These are phyloP conservation scores for Alternaria sp. DNA, from an alignment of 2,329 filamentous ascomycete genomes.

Conservation along the genomic window DNA sequence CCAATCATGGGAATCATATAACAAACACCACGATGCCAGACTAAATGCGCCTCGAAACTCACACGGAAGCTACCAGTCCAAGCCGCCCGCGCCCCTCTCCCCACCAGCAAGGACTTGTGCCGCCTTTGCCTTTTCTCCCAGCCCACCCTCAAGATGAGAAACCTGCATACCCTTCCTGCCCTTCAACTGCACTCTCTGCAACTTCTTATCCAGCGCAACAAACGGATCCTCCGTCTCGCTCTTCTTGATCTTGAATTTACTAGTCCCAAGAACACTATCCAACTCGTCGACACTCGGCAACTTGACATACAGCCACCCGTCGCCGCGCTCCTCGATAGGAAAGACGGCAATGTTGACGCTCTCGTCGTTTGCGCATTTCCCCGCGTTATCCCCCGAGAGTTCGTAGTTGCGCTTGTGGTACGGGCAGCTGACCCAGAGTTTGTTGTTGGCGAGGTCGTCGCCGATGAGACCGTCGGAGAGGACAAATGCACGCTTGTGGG, in stretches of 20 bases:
- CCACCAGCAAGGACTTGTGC: conserved; percentile 57
- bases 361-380: conserved; percentile 77
- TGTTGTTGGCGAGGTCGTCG: conserved; percentile 65
- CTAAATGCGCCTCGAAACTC: neutral
- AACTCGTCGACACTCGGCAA: conserved; percentile 82
- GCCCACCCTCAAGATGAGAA: conserved; percentile 56
- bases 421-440: conserved; percentile 87
- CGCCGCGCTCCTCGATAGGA: conserved; percentile 74
- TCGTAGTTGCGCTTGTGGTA: conserved; percentile 91
- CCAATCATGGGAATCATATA: conserved; percentile 5
- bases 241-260: conserved; percentile 79
- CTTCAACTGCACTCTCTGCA: conserved; percentile 59
- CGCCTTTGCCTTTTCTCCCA: conserved; percentile 56
- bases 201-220: conserved; percentile 64
- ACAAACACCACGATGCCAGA: conserved; percentile 2
- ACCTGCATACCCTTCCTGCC: conserved; percentile 60
- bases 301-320: conserved; percentile 81
- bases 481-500: conserved; percentile 90
- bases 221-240: conserved; percentile 69
- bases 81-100: conserved; percentile 53
- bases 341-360: conserved; percentile 84
- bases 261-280: conserved; percentile 78
- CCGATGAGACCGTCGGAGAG: conserved; percentile 85
- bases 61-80: conserved; percentile 54
- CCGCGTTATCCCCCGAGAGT: conserved; percentile 70